Evolutionary conservation across 2,329 filamentous ascomycete species (phyloP), one percentile per base, ranked within the genome.

Genomic region (Cordyceps fumosorosea): DNA sequence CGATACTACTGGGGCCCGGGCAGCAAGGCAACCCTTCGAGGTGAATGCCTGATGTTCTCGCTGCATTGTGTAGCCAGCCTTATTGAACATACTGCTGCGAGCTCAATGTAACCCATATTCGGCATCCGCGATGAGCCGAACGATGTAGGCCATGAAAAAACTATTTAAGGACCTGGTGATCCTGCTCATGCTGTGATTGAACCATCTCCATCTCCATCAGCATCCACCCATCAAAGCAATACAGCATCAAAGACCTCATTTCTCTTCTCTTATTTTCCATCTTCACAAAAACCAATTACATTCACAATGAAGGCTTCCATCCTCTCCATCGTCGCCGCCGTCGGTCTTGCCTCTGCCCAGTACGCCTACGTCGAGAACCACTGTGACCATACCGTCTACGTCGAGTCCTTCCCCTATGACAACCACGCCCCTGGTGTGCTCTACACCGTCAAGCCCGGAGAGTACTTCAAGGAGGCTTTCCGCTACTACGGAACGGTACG

Each of bases 391-490:
- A 53, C 70, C 4, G 67, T 76, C 67, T 77, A 72, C 64, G 73
- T 76, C 34, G 74, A 77, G 69, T 76, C 75, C 1, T 71, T 67
- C 63, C 74, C 74, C 56, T 74, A 68, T 47, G 68, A 73, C 56
- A 71, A 72, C 10, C 66, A 68, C 40, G 61, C 65, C 14, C 44
- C 73, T 1, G 75, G 75, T 1, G 63, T 70, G 24, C 63, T 76
- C 51, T 73, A 70, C 54, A 70, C 73, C 5, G 55, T 77, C 24
- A 57, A 69, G 37, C 66, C 72, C 20, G 73, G 73, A 45, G 64
- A 74, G 68, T 64, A 64, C 62, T 78, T 76, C 66, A 56, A 65
- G 7, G 76, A 78, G 69, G 63, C 68, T 62, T 71, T 77, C 66
- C 68, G 67, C 24, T 7, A 63, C 10, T 62, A 70, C 24, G 76